Percentiles rank a stretch among this genome's conserved stretches.
These are phyloP conservation scores for Incumbomyces delicatus DNA, from an alignment of 2,329 filamentous ascomycete genomes.

Conservation along the genomic window DNA sequence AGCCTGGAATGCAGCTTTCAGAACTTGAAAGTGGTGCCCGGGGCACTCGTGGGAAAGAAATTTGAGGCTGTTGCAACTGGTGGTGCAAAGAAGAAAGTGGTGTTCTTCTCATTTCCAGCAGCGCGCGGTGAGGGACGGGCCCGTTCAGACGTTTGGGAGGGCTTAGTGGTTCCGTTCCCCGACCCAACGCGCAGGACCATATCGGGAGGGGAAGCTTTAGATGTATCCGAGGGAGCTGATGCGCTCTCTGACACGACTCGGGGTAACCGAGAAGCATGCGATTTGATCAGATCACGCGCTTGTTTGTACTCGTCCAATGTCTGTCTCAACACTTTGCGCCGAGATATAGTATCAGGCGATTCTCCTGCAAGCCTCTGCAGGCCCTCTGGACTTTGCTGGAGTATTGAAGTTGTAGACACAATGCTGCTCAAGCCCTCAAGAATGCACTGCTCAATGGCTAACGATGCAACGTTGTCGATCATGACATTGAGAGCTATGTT, in stretches of 20 bases:
- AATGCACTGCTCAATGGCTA: slow-evolving; percentile 31
- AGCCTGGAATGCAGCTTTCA: too few species aligned
- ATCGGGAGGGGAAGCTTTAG: too few species aligned
- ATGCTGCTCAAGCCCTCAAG: slow-evolving; percentile 27
- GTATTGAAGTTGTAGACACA: slow-evolving; percentile 21
- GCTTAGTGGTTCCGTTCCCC: too few species aligned
- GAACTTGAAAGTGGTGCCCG: too few species aligned
- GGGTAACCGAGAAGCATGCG: not conserved
- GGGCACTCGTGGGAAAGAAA: too few species aligned
- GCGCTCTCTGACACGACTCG: not conserved
- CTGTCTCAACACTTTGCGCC: not conserved
- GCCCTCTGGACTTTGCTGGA: not conserved
- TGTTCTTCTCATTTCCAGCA: too few species aligned
- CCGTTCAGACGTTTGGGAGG: too few species aligned
- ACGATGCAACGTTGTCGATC: slow-evolving; percentile 28
- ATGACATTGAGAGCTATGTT: slow-evolving; percentile 25
- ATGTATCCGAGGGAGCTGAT: not conserved
- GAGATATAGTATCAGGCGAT: not conserved
- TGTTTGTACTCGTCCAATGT: not conserved
- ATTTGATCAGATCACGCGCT: not conserved
- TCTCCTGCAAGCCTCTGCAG: not conserved
- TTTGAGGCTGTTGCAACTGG: too few species aligned
- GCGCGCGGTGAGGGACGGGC: too few species aligned
- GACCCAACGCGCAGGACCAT: too few species aligned
- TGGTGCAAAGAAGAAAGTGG: too few species aligned